A percentile compares a stretch with the other conserved stretches of the same genome.
Conservation (phyloP, 2,329 filamentous ascomycete species). For the Ophiostoma himal-ulmi region DNA sequence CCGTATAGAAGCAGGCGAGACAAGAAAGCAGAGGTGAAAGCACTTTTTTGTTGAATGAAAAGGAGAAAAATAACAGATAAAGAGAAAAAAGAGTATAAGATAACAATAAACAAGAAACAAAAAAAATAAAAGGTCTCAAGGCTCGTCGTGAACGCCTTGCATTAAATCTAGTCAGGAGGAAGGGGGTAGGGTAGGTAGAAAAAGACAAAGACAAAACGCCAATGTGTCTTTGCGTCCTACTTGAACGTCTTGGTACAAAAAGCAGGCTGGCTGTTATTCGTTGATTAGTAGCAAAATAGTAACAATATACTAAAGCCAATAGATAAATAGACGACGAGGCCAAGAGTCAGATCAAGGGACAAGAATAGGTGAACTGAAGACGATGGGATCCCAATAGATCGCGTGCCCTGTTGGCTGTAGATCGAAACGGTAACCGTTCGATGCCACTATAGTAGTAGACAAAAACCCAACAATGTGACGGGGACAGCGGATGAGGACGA, state of each 20-base stretch:
- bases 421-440: not conserved
- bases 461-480: not conserved
- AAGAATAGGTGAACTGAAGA: not conserved
- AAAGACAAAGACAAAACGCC: not conserved
- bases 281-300: not conserved
- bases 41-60: not conserved
- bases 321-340: no score
- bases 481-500: not conserved
- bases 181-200: not conserved
- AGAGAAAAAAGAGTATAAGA: not conserved
- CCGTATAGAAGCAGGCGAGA: not conserved
- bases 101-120: not conserved
- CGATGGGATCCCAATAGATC: not conserved
- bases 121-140: not conserved
- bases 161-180: not conserved
- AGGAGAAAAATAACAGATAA: not conserved
- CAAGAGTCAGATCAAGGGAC: not conserved
- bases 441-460: not conserved
- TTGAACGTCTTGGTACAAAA: not conserved
- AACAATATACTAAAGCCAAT: not conserved
- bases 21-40: not conserved
- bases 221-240: not conserved
- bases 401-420: not conserved
- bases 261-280: not conserved
- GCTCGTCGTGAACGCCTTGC: slow-evolving; percentile 1